Base-by-base conservation (phyloP, 1,139 yeast genomes). In the Geotrichum phurueaensis region DNA sequence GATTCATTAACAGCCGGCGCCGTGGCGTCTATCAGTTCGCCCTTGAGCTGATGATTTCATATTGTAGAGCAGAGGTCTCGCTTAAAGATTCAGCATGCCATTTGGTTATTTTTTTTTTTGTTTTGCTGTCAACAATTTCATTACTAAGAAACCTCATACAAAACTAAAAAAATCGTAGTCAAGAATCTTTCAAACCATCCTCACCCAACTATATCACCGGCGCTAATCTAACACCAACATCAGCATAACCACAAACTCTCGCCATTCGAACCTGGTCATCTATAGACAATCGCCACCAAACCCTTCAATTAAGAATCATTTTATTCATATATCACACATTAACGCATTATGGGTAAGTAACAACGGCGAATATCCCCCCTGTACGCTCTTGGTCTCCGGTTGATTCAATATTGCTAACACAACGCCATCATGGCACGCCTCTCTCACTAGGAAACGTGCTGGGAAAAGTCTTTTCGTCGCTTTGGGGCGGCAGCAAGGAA, bases 401-500 rank as follows among this genome's bases (percentile, higher is more conserved):
- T 18, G 48, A 43, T 20, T 43, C 22, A 43, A 9, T 43, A 9
- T 12, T 47, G 27, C n/a, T 47, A 47, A 47, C 25, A 47, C 43
- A n/a, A 15, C 15, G 43, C 43, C 18, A 15, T 13, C 15, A 18
- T 47, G 23, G 15, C 25, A 23, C 27, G 15, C 4, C 47, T 31
- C 20, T 31, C 29, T 33, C 18, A 20, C 23, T 29, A 60, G 62
- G 62, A 43, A 60, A 60, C 60, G 60, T 60, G 20, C 52, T 94
- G 76, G 90, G 97, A 73, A 85, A 87, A 65, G 84, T 94, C 70
- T 90, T 92, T 73, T 86, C 91, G 61, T 84, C 84, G 70, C 79
- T 94, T 60, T 94, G 97, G 96, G 96, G 96, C 43, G 82, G 86
- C 59, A 87, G 86, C 69, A 90, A 90, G 75, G 98, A 94, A 75